Percentiles rank a stretch among this genome's conserved stretches.
Evolutionary conservation across 768 basidiomycete genomes (phyloP).

Genomic region (Pleurotus tuber-regium): DNA sequence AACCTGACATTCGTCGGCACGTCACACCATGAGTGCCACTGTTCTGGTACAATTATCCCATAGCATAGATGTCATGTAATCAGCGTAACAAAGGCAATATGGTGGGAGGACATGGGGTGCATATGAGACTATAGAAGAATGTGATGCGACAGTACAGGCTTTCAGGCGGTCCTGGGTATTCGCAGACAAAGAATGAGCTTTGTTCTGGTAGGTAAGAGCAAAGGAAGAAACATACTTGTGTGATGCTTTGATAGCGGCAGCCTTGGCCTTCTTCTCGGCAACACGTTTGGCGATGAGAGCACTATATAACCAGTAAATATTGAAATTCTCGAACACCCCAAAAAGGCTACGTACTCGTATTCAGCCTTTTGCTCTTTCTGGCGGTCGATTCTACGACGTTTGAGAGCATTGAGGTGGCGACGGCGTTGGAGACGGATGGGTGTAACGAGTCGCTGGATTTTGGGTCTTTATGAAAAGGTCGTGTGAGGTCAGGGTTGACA

Average conservation of each 20-base stretch:
- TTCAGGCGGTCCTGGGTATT: slow-evolving; percentile 3
- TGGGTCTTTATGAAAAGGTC: slow-evolving; percentile 54
- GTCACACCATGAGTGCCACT: background rate
- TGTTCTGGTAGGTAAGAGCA: no score
- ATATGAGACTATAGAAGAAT: slow-evolving; percentile 4
- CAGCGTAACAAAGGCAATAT: slow-evolving; percentile 7
- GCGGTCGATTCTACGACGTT: slow-evolving; percentile 81
- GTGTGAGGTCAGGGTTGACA: background rate
- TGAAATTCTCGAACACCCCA: no score
- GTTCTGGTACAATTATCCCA: slow-evolving; percentile 4
- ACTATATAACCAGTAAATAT: no score
- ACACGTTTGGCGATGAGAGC: slow-evolving; percentile 83
- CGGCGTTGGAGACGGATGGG: slow-evolving; percentile 95
- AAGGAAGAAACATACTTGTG: slow-evolving; percentile 60
- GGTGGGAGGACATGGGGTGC: slow-evolving; percentile 7
- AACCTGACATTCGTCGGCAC: no score
- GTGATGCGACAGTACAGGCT: background rate
- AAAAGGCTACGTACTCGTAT: slow-evolving; percentile 65
- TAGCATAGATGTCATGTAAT: slow-evolving; percentile 9
- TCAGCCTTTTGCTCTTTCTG: slow-evolving; percentile 96
- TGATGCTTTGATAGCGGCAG: slow-evolving; percentile 82
- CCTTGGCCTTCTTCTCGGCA: slow-evolving; percentile 91
- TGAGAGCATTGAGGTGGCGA: slow-evolving; percentile 86
- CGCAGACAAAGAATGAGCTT: no score
- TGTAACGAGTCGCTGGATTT: slow-evolving; percentile 96